These are phyloP conservation scores for Epipyxis sp. DNA, from an alignment of 108 stramenopile genomes.

Conservation along the genomic window DNA sequence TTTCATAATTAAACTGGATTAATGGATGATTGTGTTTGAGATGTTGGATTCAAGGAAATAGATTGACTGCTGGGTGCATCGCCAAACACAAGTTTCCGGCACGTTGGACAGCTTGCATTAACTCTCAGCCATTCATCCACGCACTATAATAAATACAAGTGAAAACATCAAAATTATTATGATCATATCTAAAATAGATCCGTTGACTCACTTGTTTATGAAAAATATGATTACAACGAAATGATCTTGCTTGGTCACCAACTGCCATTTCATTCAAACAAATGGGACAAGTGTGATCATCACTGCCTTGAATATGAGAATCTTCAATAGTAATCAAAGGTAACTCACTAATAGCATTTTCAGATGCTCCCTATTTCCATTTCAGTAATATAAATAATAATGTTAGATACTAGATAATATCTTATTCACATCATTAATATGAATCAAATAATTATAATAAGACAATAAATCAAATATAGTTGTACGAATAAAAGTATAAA, in stretches of 20 bases:
- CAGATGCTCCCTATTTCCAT: constrained; percentile 14
- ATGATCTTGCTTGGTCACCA: neutral
- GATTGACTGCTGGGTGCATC: too few species aligned
- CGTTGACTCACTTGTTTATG: constrained; percentile 13
- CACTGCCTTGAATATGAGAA: neutral
- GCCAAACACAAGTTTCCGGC: neutral
- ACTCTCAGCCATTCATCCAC: constrained; percentile 33
- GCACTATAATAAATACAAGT: constrained; percentile 8
- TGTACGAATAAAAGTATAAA: too few species aligned
- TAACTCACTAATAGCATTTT: constrained; percentile 15
- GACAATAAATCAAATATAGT: too few species aligned
- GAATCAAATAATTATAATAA: neutral
- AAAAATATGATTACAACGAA: constrained; percentile 21
- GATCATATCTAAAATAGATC: neutral
- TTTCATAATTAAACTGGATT: too few species aligned
- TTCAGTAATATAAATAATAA: constrained; percentile 17
- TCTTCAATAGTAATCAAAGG: neutral
- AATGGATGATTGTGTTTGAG: too few species aligned
- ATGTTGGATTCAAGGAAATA: too few species aligned
- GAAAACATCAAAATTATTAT: neutral
- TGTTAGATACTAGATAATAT: neutral
- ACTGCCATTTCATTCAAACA: constrained; percentile 29
- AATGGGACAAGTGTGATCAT: constrained; percentile 22
- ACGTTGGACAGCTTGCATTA: constrained; percentile 23
- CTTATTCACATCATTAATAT: neutral